Evolutionary conservation across 805 yeast genomes (phyloP).

Genomic region (Metschnikowia matae): DNA sequence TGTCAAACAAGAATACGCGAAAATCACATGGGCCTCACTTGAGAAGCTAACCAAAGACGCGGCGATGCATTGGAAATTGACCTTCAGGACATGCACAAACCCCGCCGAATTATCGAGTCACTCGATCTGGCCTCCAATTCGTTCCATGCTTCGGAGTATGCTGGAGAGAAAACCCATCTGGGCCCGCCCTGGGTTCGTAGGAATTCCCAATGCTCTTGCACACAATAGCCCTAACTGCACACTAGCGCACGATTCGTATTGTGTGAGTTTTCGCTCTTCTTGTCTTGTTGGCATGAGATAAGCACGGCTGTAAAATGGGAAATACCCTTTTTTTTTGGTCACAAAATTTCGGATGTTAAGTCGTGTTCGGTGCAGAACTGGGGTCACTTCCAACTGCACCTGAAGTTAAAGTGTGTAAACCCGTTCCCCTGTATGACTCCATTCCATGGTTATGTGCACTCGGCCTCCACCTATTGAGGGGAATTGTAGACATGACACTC

Average conservation of each 20-base stretch:
- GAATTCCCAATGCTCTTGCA: background rate
- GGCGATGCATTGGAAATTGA: background rate
- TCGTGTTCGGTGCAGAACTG: background rate
- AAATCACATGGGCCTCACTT: constrained; percentile 1
- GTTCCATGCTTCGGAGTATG: background rate
- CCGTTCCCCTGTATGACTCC: background rate
- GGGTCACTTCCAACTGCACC: background rate
- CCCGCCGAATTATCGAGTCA: background rate
- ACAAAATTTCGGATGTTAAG: background rate
- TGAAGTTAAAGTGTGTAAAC: background rate
- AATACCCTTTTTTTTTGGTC: background rate
- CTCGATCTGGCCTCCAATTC: background rate
- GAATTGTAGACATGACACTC: background rate
- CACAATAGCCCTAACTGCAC: background rate
- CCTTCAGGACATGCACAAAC: background rate
- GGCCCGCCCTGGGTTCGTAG: background rate
- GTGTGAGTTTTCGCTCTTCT: background rate
- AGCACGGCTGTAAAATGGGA: background rate
- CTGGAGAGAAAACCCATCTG: background rate
- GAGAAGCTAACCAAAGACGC: background rate
- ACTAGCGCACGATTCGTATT: background rate
- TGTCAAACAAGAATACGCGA: constrained; percentile 3
- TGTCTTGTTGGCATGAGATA: background rate
- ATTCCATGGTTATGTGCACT: background rate
- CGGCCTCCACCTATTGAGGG: background rate